phyloP scores from a whole-genome alignment of 108 stramenopile species.

The Cyclotella cryptica region DNA sequence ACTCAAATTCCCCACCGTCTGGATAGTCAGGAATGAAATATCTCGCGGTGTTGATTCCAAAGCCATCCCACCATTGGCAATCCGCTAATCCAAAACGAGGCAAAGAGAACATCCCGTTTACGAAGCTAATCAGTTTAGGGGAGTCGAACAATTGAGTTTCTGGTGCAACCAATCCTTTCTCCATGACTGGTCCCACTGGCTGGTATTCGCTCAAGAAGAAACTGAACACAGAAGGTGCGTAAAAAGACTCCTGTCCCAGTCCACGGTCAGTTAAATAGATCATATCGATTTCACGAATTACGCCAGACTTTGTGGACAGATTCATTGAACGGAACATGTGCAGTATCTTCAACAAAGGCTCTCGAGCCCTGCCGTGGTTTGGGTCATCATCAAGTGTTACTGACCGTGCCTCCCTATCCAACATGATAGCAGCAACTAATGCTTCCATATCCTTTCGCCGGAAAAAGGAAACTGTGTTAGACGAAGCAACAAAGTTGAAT shows the following conservation, averaged over 20 bases:
- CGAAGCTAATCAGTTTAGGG: constrained; percentile 22
- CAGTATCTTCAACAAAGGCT: constrained; percentile 58
- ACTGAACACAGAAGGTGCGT: constrained; percentile 61
- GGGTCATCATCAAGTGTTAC: constrained; percentile 57
- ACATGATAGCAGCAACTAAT: constrained; percentile 56
- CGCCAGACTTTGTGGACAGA: constrained; percentile 16
- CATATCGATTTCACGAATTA: constrained; percentile 28
- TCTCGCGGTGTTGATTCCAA: constrained; percentile 15
- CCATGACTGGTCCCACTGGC: constrained; percentile 48
- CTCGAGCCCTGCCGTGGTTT: constrained; percentile 48
- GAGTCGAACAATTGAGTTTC: constrained; percentile 55
- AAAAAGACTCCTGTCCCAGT: constrained; percentile 51
- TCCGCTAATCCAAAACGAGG: constrained; percentile 32
- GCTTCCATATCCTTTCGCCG: constrained; percentile 45
- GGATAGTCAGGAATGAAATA: constrained; percentile 34
- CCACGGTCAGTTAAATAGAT: constrained; percentile 18
- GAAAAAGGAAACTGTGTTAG: neutral
- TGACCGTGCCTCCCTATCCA: constrained; percentile 63
- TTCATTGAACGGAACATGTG: constrained; percentile 30
- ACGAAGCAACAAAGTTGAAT: neutral
- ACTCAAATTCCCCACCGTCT: constrained; percentile 23
- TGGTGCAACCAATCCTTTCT: constrained; percentile 53
- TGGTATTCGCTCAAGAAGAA: constrained; percentile 66
- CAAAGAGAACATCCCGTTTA: constrained; percentile 34
- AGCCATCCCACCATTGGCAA: constrained; percentile 33